Evolutionary conservation across 208 protist species (phyloP).

Genomic region (Tritrichomonas musculus): DNA sequence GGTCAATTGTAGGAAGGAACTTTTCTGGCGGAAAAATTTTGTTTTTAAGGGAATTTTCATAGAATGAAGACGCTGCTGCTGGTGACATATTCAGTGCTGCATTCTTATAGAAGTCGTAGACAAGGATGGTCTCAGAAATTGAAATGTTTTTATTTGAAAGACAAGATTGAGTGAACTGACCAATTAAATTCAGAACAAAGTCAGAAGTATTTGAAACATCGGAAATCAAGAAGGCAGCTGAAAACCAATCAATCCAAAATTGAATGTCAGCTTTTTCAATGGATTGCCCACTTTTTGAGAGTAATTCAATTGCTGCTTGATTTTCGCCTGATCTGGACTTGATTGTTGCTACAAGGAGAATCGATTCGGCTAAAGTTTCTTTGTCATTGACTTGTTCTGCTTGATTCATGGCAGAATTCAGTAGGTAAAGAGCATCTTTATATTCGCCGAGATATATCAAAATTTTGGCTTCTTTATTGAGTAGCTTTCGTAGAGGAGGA

Average conservation of each 20-base stretch:
- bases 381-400: background rate
- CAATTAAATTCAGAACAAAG: background rate
- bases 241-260: slow-evolving; percentile 30
- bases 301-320: background rate
- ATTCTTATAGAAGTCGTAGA: background rate
- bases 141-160: background rate
- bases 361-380: background rate
- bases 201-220: too few species aligned
- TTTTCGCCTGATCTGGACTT: background rate
- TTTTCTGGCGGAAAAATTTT: background rate
- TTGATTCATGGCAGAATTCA: background rate
- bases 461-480: background rate
- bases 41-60: background rate
- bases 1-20: background rate
- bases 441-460: background rate
- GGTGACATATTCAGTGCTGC: background rate
- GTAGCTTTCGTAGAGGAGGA: background rate
- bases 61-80: background rate
- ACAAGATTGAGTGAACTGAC: background rate
- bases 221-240: background rate
- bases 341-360: background rate
- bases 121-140: background rate
- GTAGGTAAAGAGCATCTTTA: background rate
- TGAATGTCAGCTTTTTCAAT: background rate
- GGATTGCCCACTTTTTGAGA: background rate